Conservation (phyloP, 169 alveolate genomes). For the Amoebophrya sp. region DNA sequence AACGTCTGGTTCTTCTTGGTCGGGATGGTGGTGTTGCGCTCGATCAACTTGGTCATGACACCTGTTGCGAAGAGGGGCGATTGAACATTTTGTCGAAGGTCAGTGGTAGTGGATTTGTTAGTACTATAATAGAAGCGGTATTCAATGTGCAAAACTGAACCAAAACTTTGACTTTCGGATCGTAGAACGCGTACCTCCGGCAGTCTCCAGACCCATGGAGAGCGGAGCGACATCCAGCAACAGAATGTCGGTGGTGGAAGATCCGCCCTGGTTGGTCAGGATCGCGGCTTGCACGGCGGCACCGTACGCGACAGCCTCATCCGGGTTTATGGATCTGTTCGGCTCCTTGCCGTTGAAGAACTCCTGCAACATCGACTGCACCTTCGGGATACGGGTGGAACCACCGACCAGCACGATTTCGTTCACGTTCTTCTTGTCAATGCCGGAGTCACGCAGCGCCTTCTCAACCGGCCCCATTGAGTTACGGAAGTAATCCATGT, state of each 20-base stretch:
- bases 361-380: constrained; percentile 33
- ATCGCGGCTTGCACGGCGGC: constrained; percentile 99
- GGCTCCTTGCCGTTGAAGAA: constrained; percentile 87
- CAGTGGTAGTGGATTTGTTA: no score
- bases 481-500: constrained; percentile 85
- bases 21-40: constrained; percentile 96
- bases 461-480: constrained; percentile 91
- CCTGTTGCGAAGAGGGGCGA: constrained; percentile 44
- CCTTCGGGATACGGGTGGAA: constrained; percentile 97
- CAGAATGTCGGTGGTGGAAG: constrained; percentile 70
- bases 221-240: constrained; percentile 91
- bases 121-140: not conserved
- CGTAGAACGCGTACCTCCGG: constrained; percentile 52
- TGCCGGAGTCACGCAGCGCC: constrained; percentile 78
- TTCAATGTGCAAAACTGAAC: not conserved
- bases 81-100: not conserved
- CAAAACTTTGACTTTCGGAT: no score
- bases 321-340: constrained; percentile 94
- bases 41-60: constrained; percentile 88
- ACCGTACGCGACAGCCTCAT: constrained; percentile 99
- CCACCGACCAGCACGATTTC: constrained; percentile 98
- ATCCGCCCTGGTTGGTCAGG: constrained; percentile 78
- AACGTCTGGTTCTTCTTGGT: constrained; percentile 91
- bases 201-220: constrained; percentile 87
- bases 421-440: constrained; percentile 41